Evolutionary conservation across 2,329 filamentous ascomycete species (phyloP).

Genomic region (Colletotrichum acutatum): DNA sequence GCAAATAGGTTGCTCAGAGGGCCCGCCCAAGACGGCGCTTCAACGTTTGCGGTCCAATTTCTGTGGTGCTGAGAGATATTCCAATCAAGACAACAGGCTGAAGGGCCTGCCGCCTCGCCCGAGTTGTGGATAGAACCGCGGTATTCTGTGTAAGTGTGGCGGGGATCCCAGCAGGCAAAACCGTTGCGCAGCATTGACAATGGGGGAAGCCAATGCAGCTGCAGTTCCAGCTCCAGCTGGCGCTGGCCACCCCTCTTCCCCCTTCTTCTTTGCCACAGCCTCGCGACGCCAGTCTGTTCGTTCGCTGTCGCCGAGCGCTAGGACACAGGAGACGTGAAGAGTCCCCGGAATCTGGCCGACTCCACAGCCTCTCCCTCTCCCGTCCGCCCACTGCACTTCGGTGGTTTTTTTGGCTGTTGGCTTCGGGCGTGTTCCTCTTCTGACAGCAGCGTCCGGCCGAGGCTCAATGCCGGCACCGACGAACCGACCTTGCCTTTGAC

Average conservation of each 20-base stretch:
- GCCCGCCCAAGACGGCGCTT: slow-evolving; percentile 20
- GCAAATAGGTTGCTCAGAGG: slow-evolving; percentile 27
- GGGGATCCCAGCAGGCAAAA: slow-evolving; percentile 23
- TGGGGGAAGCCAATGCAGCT: not conserved
- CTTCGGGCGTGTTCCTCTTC: slow-evolving; percentile 14
- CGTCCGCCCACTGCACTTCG: not conserved
- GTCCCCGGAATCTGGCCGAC: slow-evolving; percentile 35
- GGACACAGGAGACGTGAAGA: slow-evolving; percentile 14
- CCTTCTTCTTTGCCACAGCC: slow-evolving; percentile 32
- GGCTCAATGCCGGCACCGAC: slow-evolving; percentile 13
- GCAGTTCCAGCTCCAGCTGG: not conserved
- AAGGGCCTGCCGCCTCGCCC: slow-evolving; percentile 18
- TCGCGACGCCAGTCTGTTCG: slow-evolving; percentile 30
- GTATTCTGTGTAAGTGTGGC: slow-evolving; percentile 4
- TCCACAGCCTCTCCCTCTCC: slow-evolving; percentile 8
- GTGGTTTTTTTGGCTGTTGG: not conserved
- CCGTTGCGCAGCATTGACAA: slow-evolving; percentile 31
- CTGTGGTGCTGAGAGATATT: slow-evolving; percentile 17
- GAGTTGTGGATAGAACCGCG: not conserved
- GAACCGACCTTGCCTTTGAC: not conserved
- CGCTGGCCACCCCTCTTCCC: not conserved
- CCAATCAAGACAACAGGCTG: slow-evolving; percentile 12
- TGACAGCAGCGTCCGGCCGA: slow-evolving; percentile 29
- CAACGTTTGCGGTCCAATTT: slow-evolving; percentile 9
- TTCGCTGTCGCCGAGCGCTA: slow-evolving; percentile 32